Evolutionary conservation across 208 protist species (phyloP), one percentile per base, ranked within the genome.

Genomic region (Naegleria fowleri): DNA sequence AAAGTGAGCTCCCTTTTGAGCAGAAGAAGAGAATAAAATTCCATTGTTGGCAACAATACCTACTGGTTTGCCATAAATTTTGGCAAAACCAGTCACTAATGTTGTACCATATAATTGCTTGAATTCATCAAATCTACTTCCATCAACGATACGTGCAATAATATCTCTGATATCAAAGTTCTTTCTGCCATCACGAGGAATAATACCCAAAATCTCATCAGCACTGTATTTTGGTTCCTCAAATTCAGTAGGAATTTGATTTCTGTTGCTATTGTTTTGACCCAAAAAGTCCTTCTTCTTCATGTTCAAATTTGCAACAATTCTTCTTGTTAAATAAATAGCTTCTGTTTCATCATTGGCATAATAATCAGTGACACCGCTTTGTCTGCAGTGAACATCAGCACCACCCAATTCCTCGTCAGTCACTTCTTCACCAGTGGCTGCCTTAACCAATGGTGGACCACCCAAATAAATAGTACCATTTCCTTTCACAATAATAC

Each of bases 41-140:
- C 98, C 98, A 92, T 99, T 98, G 94, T 99, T 99, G 9, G 97
- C 97, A 67, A 99, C 90, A 92, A 99, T 98, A 92, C 98, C 98
- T n/a, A 99, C 96, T 48, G 93, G 95, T 88, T 96, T 94, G 41
- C 98, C 98, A 67, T 98, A 92, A n/a, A 99, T 92, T 15, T 93
- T 92, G 13, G 96, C 96, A 92, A 98, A 99, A 83, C 97, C 97
- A 92, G 95, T 98, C 22, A 98, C 96, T 5, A 98, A 92, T 5
- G 97, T 98, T 0, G 92, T 92, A 48, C 97, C 97, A 91, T 98
- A 99, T 2, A 96, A 92, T 52, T 93, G 84, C 94, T 98, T 98
- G 92, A 98, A 99, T 92, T 99, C 98, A 92, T 97, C 95, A 92
- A 99, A 98, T 52, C 94, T 91, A 93, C 93, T 96, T 76, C 97